phyloP scores from a whole-genome alignment of 495 filamentous ascomycete species.

The Mytilinidion resinicola region DNA sequence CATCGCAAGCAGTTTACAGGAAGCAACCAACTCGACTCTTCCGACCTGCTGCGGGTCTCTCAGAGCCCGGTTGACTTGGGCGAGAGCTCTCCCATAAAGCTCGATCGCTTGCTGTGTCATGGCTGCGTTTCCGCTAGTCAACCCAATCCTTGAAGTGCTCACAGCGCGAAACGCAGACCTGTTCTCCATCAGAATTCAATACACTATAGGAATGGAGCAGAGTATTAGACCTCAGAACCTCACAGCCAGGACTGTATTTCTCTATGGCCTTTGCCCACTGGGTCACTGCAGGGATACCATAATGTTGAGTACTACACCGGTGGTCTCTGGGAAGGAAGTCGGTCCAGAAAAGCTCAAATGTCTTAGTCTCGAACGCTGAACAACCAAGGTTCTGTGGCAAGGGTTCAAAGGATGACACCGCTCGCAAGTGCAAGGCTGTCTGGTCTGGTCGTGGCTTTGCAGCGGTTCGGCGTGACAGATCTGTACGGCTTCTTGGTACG shows the following conservation, averaged over 20 bases:
- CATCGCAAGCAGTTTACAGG: constrained; percentile 9
- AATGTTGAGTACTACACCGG: not conserved
- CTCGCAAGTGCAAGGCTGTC: not conserved
- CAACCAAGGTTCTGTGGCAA: constrained; percentile 3
- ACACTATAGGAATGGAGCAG: too few relatives aligned
- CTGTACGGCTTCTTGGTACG: not conserved
- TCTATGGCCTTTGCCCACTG: not conserved
- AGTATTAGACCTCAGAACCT: not conserved
- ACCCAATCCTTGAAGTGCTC: constrained; percentile 9
- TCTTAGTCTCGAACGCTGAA: constrained; percentile 5
- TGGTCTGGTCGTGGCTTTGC: not conserved
- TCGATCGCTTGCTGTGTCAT: constrained; percentile 7
- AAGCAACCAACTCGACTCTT: constrained; percentile 3
- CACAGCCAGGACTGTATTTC: not conserved
- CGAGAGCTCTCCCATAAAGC: constrained; percentile 13
- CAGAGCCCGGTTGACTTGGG: not conserved
- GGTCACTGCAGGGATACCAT: not conserved
- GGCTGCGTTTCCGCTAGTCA: not conserved
- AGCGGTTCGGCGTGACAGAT: not conserved
- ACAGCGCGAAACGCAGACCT: constrained; percentile 11
- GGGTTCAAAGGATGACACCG: not conserved
- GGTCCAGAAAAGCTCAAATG: constrained; percentile 13
- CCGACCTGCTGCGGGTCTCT: not conserved
- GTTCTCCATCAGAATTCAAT: too few relatives aligned
- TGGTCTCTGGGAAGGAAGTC: constrained; percentile 8